Evolutionary conservation across 2,329 filamentous ascomycete genomes (phyloP).

Genomic region (Podosphaera aphanis): DNA sequence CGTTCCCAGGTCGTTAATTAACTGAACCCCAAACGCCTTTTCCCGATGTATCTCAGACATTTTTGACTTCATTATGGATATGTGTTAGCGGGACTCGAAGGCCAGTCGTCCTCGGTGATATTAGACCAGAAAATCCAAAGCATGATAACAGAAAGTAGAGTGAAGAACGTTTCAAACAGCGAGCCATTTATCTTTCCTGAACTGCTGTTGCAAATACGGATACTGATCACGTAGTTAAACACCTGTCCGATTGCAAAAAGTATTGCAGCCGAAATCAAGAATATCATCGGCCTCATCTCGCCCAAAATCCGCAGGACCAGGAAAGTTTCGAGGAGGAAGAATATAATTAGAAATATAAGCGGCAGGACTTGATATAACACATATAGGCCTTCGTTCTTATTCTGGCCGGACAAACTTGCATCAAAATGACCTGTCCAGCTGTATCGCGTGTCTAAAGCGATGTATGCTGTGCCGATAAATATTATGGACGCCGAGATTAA

Average conservation of each 20-base stretch:
- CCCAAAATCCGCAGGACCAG: slow-evolving; percentile 71
- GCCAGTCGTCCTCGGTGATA: slow-evolving; percentile 98
- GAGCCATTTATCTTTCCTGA: slow-evolving; percentile 75
- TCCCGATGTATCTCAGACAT: slow-evolving; percentile 5
- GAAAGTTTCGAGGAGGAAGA: slow-evolving; percentile 61
- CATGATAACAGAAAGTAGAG: slow-evolving; percentile 55
- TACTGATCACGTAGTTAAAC: slow-evolving; percentile 87
- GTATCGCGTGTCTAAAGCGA: slow-evolving; percentile 81
- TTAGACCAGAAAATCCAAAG: slow-evolving; percentile 96
- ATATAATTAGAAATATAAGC: slow-evolving; percentile 69
- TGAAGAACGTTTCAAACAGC: slow-evolving; percentile 84
- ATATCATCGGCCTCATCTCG: slow-evolving; percentile 81
- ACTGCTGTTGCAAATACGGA: slow-evolving; percentile 69
- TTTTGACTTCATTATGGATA: slow-evolving; percentile 12
- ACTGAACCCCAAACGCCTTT: slow-evolving; percentile 11
- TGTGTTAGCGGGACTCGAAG: slow-evolving; percentile 24
- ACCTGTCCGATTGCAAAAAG: slow-evolving; percentile 83
- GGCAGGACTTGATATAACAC: slow-evolving; percentile 82
- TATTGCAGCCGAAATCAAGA: slow-evolving; percentile 47
- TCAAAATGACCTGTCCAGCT: slow-evolving; percentile 63
- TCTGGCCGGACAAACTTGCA: slow-evolving; percentile 30
- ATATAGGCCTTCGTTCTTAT: slow-evolving; percentile 68
- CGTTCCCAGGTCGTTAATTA: not conserved
- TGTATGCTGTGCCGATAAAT: slow-evolving; percentile 82
- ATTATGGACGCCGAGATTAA: slow-evolving; percentile 44